A percentile compares a stretch with the other conserved stretches of the same genome.
These are phyloP conservation scores for Chlorella sp. DNA, from an alignment of 139 green algal genomes.

Conservation along the genomic window DNA sequence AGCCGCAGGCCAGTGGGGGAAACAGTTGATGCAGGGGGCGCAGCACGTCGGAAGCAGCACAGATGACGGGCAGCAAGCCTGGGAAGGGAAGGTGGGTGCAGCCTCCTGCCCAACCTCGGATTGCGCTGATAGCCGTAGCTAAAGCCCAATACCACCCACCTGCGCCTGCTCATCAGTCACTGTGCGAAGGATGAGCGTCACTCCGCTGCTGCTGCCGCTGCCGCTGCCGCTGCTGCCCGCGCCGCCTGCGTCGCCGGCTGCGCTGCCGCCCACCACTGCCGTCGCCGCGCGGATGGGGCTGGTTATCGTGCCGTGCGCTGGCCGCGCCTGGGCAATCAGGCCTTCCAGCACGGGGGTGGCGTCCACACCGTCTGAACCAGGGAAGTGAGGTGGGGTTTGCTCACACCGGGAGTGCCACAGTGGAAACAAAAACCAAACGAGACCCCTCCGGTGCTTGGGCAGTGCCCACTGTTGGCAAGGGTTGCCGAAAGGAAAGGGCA, in stretches of 20 bases:
- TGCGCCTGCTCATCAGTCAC: slow-evolving; percentile 9
- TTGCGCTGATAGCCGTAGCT: neutral
- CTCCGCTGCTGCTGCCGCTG: neutral
- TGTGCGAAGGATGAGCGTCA: slow-evolving; percentile 28
- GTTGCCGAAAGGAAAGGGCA: too few species aligned
- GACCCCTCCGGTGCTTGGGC: too few species aligned
- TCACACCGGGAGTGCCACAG: too few species aligned
- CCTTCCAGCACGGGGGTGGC: slow-evolving; percentile 63
- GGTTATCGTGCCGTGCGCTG: slow-evolving; percentile 11
- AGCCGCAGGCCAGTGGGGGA: neutral
- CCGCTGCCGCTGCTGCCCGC: neutral
- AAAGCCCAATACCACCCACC: neutral
- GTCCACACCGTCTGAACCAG: slow-evolving; percentile 43
- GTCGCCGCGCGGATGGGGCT: slow-evolving; percentile 20
- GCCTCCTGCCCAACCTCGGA: neutral
- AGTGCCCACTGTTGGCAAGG: too few species aligned
- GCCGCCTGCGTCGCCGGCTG: neutral
- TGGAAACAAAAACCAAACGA: too few species aligned
- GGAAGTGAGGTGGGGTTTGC: neutral
- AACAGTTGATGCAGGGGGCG: neutral
- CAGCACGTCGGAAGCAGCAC: neutral
- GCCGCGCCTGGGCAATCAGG: slow-evolving; percentile 44
- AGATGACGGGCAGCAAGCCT: neutral
- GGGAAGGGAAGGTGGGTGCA: neutral
- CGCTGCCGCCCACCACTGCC: slow-evolving; percentile 10